Conservation (phyloP, 2,329 filamentous ascomycete genomes). For the Blumeriella jaapii region DNA sequence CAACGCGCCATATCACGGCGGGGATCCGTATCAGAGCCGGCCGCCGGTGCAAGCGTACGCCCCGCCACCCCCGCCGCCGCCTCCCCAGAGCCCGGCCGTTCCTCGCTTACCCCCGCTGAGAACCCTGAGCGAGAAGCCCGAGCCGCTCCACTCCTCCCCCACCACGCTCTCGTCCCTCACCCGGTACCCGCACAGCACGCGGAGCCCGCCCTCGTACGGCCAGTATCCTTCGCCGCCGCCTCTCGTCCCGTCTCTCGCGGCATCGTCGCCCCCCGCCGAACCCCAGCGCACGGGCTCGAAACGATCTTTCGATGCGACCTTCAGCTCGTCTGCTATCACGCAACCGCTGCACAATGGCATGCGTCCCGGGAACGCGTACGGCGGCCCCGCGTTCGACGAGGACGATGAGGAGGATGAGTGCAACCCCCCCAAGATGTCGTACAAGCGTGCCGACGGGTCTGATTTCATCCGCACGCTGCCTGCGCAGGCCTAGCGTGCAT, state of each 20-base stretch:
- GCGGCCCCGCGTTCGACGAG: conserved; percentile 11
- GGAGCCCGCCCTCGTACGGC: conserved; percentile 12
- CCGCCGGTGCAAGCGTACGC: conserved; percentile 9
- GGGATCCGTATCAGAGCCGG: conserved; percentile 12
- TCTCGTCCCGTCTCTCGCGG: conserved; percentile 2
- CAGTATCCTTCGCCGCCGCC: conserved; percentile 14
- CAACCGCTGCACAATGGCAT: conserved; percentile 33
- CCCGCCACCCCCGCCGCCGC: conserved; percentile 9
- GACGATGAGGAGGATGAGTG: conserved; percentile 13
- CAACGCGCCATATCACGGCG: background rate
- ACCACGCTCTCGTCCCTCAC: conserved; percentile 12
- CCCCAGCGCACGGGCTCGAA: conserved; percentile 16
- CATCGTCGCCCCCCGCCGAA: conserved; percentile 8
- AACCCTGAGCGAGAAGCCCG: conserved; percentile 13
- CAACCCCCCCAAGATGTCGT: conserved; percentile 11
- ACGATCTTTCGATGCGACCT: conserved; percentile 20
- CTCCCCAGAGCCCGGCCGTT: background rate
- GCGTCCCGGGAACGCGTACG: conserved; percentile 28
- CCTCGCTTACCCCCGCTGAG: conserved; percentile 4
- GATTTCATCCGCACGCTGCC: conserved; percentile 3
- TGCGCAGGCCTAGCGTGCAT: background rate
- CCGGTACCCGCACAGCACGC: conserved; percentile 11
- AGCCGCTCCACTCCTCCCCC: conserved; percentile 19
- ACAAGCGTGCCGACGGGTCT: conserved; percentile 27
- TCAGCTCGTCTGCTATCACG: conserved; percentile 19